Evolutionary conservation across 148 eudicot genomes (phyloP), one percentile per base, ranked within the genome.

Genomic region (Spergularia bocconei): DNA sequence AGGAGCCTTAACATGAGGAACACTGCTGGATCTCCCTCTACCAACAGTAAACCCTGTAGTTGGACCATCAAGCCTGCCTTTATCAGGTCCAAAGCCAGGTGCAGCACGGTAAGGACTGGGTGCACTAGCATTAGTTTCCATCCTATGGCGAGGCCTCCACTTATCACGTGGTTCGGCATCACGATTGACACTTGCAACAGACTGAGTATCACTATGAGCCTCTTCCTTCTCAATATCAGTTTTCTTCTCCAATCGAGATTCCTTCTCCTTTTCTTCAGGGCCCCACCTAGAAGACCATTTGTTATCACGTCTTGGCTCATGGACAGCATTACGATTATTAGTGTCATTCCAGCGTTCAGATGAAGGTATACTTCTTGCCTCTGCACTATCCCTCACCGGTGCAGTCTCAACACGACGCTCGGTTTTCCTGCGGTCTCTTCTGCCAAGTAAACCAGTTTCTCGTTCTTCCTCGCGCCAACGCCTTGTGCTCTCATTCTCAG

Each of bases 381-480:
- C 97, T 54, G 81, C 61, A 41, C 78, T 85, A 72, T 93, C 98
- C 85, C 84, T 91, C 39, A 74, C 89, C 23, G 88, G 78, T 61
- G 86, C 81, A 79, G 70, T 86, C 70, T 94, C 97, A 75, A 71
- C 87, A 70, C 98, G 95, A 51, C 98, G 91, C 53, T 90, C 98
- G 15, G 88, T 73, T 78, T 92, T 95, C 82, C 92, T 85, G 51
- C 90, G 89, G 57, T 91, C 97, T 80, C 96, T 90, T 86, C 97
- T 87, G 70, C 93, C 96, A 77, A 95, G 93, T 77, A 95, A 82
- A 77, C 98, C 92, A 70, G 97, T 95, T 87, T 95, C 98, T 80
- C 98, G 86, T 85, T 95, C 98, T 78, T 95, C 98, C 84, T 95
- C 98, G 53, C 96, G 97, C 98, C 98, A 95, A 72, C 96, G 96